These are phyloP conservation scores for Dendrobium huoshanense DNA, from an alignment of 106 monocot genomes.

Conservation along the genomic window DNA sequence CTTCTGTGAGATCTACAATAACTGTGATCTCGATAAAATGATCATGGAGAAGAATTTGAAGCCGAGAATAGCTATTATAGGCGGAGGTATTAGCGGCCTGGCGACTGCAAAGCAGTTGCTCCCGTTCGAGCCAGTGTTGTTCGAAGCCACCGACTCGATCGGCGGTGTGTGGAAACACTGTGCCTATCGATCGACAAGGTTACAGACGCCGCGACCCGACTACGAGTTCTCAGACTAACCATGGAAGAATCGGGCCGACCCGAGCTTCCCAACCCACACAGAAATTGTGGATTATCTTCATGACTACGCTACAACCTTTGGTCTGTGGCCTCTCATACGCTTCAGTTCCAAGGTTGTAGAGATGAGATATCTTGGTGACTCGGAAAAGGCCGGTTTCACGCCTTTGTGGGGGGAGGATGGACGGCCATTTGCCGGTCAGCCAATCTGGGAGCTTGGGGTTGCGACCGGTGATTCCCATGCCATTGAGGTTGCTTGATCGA, in stretches of 20 bases:
- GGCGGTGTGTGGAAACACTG: conserved; percentile 94
- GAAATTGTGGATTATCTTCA: conserved; percentile 75
- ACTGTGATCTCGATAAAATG: too few species aligned
- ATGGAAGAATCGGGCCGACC: conserved; percentile 55
- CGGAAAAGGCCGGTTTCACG: conserved; percentile 28
- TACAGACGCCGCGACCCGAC: conserved; percentile 76
- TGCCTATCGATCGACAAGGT: conserved; percentile 56
- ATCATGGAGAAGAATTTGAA: conserved; percentile 13
- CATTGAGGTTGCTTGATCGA: conserved; percentile 24
- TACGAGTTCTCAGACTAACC: conserved; percentile 94
- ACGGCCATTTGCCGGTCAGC: conserved; percentile 33
- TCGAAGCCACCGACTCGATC: conserved; percentile 69
- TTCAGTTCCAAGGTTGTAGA: conserved; percentile 49
- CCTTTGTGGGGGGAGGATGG: conserved; percentile 41
- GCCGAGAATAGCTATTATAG: conserved; percentile 51
- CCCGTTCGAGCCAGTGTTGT: conserved; percentile 47
- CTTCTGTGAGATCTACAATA: too few species aligned
- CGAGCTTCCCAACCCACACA: conserved; percentile 48
- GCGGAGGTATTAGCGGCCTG: conserved; percentile 75
- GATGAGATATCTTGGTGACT: conserved; percentile 40
- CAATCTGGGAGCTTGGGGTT: conserved; percentile 72
- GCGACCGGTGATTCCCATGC: conserved; percentile 26
- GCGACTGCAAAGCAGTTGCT: conserved; percentile 61
- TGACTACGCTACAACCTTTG: conserved; percentile 66
- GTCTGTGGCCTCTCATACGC: conserved; percentile 45